Base-by-base conservation (phyloP, 2,329 filamentous ascomycete genomes). In the Xylogone sp. region DNA sequence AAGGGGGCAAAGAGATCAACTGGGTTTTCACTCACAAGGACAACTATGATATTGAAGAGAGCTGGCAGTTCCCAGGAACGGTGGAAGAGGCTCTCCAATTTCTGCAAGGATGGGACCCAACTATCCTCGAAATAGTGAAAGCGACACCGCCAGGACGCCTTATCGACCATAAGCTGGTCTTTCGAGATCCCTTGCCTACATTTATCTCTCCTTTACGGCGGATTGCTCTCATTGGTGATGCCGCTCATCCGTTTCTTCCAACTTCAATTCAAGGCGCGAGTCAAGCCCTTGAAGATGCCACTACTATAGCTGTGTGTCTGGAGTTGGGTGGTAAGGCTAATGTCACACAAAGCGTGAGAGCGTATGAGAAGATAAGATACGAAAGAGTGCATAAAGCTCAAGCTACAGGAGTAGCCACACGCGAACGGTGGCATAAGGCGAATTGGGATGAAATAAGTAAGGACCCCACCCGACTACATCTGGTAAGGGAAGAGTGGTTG, bases 21-120 rank as follows among this genome's bases (percentile, higher is more conserved):
- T 81, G 77, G 77, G 78, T 79, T 5, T 75, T 76, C 48, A 80
- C 79, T 24, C 75, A 77, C 56, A 73, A 70, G 54, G 71, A 73
- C 52, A 51, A 60, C 58, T 10, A 46, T 54, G 69, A 75, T 50
- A 73, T 76, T 48, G 68, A 75, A 49, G 71, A 77, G 58, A 73
- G 69, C 45, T 75, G 71, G 71, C 70, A 69, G 45, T 43, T 50
- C 9, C 29, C 53, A 27, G 54, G 54, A 19, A 45, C 52, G 1
- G 42, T 57, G n/a, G 21, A 50, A 47, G 53, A 59, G 21, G 55
- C 54, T 3, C 21, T 45, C 24, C 54, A 56, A 48, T 48, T 53
- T 16, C 43, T 60, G 16, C 43, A 55, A 50, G 59, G 59, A 20
- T 62, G 60, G 61, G 57, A 60, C 42, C 59, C 59, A 3, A 29